These are phyloP conservation scores for Candida rishiriensis DNA, from an alignment of 805 yeast genomes.

Conservation along the genomic window DNA sequence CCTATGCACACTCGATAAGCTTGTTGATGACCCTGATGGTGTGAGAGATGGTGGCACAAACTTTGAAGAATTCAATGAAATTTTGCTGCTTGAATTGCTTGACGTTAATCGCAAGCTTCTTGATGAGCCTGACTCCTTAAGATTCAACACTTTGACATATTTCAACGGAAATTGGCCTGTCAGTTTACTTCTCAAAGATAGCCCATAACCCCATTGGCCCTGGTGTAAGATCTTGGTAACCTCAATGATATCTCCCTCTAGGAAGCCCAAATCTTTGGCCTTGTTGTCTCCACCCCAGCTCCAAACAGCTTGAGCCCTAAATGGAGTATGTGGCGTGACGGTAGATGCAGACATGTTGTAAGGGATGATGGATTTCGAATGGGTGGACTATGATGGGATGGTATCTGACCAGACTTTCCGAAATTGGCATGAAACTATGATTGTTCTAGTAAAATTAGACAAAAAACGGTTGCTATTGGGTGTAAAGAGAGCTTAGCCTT, in stretches of 20 bases:
- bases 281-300: conserved; percentile 94
- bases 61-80: conserved; percentile 8
- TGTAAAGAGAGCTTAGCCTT: too few relatives aligned
- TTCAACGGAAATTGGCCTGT: conserved; percentile 86
- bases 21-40: conserved; percentile 17
- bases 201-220: conserved; percentile 82
- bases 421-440: too few relatives aligned
- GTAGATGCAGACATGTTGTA: too few relatives aligned
- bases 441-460: too few relatives aligned
- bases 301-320: conserved; percentile 54
- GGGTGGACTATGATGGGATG: too few relatives aligned
- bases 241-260: conserved; percentile 89
- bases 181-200: conserved; percentile 70
- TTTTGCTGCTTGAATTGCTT: conserved; percentile 6
- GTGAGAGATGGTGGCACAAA: conserved; percentile 2
- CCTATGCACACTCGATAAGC: conserved; percentile 12
- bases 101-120: conserved; percentile 14
- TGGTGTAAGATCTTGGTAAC: conserved; percentile 63
- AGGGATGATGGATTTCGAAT: too few relatives aligned
- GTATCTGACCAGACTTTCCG: too few relatives aligned
- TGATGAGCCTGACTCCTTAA: conserved; percentile 17
- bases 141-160: conserved; percentile 60
- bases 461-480: too few relatives aligned
- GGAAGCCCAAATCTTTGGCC: conserved; percentile 78
- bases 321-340: conserved; percentile 16